Evolutionary conservation across 768 basidiomycete genomes (phyloP).

Genomic region (Serpula lacrymans): DNA sequence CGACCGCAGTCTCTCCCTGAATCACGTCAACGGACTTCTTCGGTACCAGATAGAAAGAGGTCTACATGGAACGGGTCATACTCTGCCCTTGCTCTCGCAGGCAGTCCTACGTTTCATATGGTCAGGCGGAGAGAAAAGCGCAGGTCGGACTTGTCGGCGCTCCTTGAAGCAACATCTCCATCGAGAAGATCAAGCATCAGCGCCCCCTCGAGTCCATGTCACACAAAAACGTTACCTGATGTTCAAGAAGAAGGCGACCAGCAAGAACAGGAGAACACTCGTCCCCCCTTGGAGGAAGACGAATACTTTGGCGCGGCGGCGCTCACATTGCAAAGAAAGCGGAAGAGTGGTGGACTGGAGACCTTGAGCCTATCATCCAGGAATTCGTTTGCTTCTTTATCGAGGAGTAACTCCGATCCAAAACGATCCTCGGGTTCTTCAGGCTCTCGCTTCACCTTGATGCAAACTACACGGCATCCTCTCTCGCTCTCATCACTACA

Average conservation of each 20-base stretch:
- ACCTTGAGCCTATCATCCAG: slow-evolving; percentile 37
- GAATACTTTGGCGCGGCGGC: slow-evolving; percentile 60
- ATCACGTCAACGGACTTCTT: slow-evolving; percentile 15
- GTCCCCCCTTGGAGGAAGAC: slow-evolving; percentile 20
- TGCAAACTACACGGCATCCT: slow-evolving; percentile 60
- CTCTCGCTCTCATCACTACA: slow-evolving; percentile 63
- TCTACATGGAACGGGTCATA: slow-evolving; percentile 78
- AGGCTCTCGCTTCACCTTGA: slow-evolving; percentile 60
- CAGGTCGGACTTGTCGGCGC: slow-evolving; percentile 48
- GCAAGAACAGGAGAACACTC: no score
- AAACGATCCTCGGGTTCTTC: slow-evolving; percentile 29
- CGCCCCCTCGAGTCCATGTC: slow-evolving; percentile 36
- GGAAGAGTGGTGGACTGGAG: slow-evolving; percentile 47
- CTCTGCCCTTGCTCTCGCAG: slow-evolving; percentile 43
- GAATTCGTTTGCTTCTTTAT: slow-evolving; percentile 9
- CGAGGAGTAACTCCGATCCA: slow-evolving; percentile 6
- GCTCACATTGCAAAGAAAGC: slow-evolving; percentile 55
- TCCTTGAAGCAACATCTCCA: slow-evolving; percentile 33
- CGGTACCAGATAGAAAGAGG: slow-evolving; percentile 43
- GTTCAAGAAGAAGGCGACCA: slow-evolving; percentile 41
- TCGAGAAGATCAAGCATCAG: slow-evolving; percentile 33
- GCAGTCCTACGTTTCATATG: slow-evolving; percentile 38
- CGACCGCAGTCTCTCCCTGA: slow-evolving; percentile 47
- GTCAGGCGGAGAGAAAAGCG: slow-evolving; percentile 49
- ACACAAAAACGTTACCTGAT: slow-evolving; percentile 21